Evolutionary conservation across 805 yeast species (phyloP).

Genomic region (Debaryomyces tyrocola): DNA sequence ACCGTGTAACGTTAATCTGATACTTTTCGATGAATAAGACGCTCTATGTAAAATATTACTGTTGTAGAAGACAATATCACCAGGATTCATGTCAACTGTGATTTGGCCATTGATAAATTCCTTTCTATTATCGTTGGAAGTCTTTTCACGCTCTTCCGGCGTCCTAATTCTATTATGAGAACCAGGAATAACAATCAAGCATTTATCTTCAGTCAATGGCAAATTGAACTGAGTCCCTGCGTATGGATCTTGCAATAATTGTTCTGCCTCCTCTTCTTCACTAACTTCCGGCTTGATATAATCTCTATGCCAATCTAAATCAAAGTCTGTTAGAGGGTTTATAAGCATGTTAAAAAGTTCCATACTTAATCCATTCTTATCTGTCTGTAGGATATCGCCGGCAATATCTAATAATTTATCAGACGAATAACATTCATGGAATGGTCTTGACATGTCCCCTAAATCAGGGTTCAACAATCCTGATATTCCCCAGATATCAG

Average conservation of each 20-base stretch:
- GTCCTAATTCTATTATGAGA: constrained; percentile 48
- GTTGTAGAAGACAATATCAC: constrained; percentile 52
- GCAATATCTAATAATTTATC: constrained; percentile 40
- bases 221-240: constrained; percentile 54
- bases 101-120: constrained; percentile 41
- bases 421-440: constrained; percentile 41
- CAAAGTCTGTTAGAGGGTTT: constrained; percentile 53
- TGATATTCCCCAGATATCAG: constrained; percentile 55
- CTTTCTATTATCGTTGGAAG: constrained; percentile 31
- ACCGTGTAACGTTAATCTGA: constrained; percentile 50
- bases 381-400: constrained; percentile 43
- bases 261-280: constrained; percentile 43
- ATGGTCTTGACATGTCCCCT: constrained; percentile 32
- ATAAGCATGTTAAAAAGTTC: constrained; percentile 54
- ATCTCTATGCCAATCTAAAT: constrained; percentile 56
- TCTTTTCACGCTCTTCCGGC: constrained; percentile 41
- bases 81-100: constrained; percentile 44
- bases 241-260: constrained; percentile 37
- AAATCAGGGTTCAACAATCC: constrained; percentile 50
- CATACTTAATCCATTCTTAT: constrained; percentile 37
- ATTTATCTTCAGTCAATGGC: constrained; percentile 46
- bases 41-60: constrained; percentile 52
- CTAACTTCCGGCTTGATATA: constrained; percentile 47
- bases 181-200: constrained; percentile 49
- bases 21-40: constrained; percentile 34